Evolutionary conservation across 768 basidiomycete species (phyloP).

Genomic region (Macrocybe gigantea): DNA sequence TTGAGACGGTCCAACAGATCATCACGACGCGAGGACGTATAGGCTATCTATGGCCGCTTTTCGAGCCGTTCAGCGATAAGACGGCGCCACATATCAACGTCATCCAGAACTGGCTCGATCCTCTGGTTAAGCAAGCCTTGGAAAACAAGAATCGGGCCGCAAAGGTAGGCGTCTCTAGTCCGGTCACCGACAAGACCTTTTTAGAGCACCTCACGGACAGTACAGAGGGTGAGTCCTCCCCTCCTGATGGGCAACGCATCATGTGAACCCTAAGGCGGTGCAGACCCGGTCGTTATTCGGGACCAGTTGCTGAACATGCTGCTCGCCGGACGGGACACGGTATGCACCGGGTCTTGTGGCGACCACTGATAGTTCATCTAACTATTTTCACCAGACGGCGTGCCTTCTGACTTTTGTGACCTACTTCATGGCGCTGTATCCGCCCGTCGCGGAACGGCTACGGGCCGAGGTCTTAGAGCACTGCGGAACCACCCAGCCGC

Average conservation of each 20-base stretch:
- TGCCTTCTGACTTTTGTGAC: slow-evolving; percentile 62
- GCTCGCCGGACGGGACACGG: slow-evolving; percentile 75
- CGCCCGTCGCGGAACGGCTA: slow-evolving; percentile 45
- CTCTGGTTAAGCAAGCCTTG: slow-evolving; percentile 51
- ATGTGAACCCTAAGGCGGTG: slow-evolving; percentile 1
- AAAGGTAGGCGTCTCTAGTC: slow-evolving; percentile 29
- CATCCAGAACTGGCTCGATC: slow-evolving; percentile 58
- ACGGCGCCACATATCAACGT: slow-evolving; percentile 40
- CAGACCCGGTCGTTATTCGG: slow-evolving; percentile 62
- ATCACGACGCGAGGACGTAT: slow-evolving; percentile 43
- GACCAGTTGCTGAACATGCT: slow-evolving; percentile 77
- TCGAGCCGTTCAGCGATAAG: slow-evolving; percentile 53
- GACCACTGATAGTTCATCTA: slow-evolving; percentile 1
- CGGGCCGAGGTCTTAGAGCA: slow-evolving; percentile 56
- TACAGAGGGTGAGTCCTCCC: slow-evolving; percentile 45
- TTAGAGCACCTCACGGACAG: slow-evolving; percentile 61
- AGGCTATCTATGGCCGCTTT: slow-evolving; percentile 55
- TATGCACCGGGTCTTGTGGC: slow-evolving; percentile 21
- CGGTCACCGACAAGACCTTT: slow-evolving; percentile 53
- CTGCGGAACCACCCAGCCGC: slow-evolving; percentile 40
- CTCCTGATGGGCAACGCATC: not conserved
- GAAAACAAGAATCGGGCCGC: slow-evolving; percentile 34
- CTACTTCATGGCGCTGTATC: slow-evolving; percentile 65
- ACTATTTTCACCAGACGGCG: slow-evolving; percentile 44
- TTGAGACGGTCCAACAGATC: slow-evolving; percentile 50